A percentile compares a stretch with the other conserved stretches of the same genome.
Evolutionary conservation across 257 asterid species (phyloP).

Genomic region (Solanum habrochaites): DNA sequence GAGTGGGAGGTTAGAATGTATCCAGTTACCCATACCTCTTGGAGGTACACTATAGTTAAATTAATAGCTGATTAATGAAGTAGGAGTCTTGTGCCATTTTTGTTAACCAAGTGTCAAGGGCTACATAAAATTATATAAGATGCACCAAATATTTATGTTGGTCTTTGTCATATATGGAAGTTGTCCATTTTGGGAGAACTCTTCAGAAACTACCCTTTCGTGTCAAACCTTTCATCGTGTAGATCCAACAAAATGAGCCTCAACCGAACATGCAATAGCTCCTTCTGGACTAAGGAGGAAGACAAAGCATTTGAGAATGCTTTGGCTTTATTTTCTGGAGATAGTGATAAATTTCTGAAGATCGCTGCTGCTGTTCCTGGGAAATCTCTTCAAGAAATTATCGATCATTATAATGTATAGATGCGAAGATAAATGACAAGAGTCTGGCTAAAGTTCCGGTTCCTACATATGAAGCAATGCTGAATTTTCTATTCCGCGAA

Average conservation of each 20-base stretch:
- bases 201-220: background rate
- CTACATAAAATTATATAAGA: background rate
- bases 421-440: background rate
- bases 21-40: background rate
- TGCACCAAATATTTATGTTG: background rate
- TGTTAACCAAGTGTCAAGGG: conserved; percentile 3
- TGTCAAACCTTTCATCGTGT: background rate
- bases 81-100: background rate
- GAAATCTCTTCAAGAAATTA: background rate
- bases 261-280: background rate
- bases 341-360: background rate
- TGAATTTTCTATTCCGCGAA: background rate
- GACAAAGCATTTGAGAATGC: background rate
- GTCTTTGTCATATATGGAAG: background rate
- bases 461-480: background rate
- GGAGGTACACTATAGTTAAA: background rate
- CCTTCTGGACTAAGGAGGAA: conserved; percentile 9
- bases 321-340: background rate
- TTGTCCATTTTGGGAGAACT: background rate
- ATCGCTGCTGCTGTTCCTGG: background rate
- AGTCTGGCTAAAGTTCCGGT: background rate
- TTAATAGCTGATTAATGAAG: background rate
- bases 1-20: background rate
- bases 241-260: background rate
- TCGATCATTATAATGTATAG: background rate